Base-by-base conservation (phyloP, 2,329 filamentous ascomycete genomes). In the Aspergillus versicolor region DNA sequence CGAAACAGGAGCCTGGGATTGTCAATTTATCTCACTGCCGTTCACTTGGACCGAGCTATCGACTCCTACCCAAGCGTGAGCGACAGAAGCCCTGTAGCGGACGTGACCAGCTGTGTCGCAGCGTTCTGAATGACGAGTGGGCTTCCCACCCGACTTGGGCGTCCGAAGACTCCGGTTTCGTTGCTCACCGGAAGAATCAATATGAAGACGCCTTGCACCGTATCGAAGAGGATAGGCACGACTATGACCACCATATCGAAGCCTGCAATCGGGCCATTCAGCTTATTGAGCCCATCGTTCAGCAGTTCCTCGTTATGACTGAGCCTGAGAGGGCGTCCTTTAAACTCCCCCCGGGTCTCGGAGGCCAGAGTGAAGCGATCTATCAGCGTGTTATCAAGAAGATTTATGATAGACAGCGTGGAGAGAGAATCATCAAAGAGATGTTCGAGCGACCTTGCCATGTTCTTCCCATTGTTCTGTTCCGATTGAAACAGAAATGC, bases 81-180 rank as follows among this genome's bases (percentile, higher is more conserved):
- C 88, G 92, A 11, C 86, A 94, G 58, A 95, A 96, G 78, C 86
- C 89, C 1, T 99, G 94, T 77, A 94, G 91, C 69, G 94, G 94
- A 11, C 89, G 94, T 45, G 94, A 99, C 70, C 92, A 96, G 73
- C 87, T 99, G 65, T 99, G 94, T 77, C 88, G 91, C 64, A 88
- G 89, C 22, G 93, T 99, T 0, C 81, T 99, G 54, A 99, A 99
- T 64, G 94, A 99, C 66, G 91, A 97, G 65, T 99, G 94, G 94
- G 94, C 94, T 2, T 97, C 93, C 24, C 94, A 99, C 76, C 94
- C 94, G 3, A 99, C 94, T 0, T 99, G 94, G 94, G 94, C 93
- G 1, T 97, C 93, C 1, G 94, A 99, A 74, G 94, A 99, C 70
- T 96, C 91, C 44, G 94, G 94, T 0, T 99, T 99, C 67, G 93